Evolutionary conservation across 108 stramenopile genomes (phyloP).

Genomic region (Cyclotella atomus): DNA sequence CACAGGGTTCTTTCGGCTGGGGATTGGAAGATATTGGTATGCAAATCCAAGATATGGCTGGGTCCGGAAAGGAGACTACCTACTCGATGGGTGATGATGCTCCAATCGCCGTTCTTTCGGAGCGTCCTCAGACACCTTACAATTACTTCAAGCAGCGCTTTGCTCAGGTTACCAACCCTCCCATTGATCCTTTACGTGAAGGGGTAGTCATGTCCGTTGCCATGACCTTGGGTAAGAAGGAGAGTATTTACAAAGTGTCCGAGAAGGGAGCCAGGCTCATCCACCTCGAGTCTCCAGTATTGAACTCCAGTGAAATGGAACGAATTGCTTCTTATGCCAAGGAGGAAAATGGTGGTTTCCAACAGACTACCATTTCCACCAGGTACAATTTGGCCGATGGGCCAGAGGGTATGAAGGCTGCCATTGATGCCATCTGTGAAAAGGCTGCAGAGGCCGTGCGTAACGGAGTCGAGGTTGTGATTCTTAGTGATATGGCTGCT

Average conservation of each 20-base stretch:
- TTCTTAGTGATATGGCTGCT: constrained; percentile 87
- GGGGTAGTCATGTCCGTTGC: constrained; percentile 96
- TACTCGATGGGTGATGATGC: constrained; percentile 99
- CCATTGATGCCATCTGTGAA: constrained; percentile 85
- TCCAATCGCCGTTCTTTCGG: constrained; percentile 90
- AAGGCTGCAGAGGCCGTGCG: constrained; percentile 83
- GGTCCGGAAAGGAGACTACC: constrained; percentile 93
- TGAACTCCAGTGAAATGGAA: constrained; percentile 81
- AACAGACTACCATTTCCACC: constrained; percentile 79
- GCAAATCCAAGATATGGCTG: constrained; percentile 96
- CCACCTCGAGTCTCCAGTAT: constrained; percentile 80
- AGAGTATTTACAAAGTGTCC: constrained; percentile 92
- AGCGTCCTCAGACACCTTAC: constrained; percentile 88
- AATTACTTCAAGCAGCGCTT: constrained; percentile 99
- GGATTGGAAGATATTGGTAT: constrained; percentile 95
- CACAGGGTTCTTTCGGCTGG: constrained; percentile 92
- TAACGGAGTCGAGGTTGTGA: constrained; percentile 87
- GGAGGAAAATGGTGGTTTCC: constrained; percentile 81
- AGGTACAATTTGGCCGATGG: constrained; percentile 83
- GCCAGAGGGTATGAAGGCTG: constrained; percentile 82
- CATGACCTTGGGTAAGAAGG: constrained; percentile 94
- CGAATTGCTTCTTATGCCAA: constrained; percentile 56
- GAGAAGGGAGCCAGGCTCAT: constrained; percentile 86
- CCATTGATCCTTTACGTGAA: constrained; percentile 97
- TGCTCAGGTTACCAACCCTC: constrained; percentile 98